Evolutionary conservation across 495 filamentous ascomycete species (phyloP).

Genomic region (Hypoxylon rickii): DNA sequence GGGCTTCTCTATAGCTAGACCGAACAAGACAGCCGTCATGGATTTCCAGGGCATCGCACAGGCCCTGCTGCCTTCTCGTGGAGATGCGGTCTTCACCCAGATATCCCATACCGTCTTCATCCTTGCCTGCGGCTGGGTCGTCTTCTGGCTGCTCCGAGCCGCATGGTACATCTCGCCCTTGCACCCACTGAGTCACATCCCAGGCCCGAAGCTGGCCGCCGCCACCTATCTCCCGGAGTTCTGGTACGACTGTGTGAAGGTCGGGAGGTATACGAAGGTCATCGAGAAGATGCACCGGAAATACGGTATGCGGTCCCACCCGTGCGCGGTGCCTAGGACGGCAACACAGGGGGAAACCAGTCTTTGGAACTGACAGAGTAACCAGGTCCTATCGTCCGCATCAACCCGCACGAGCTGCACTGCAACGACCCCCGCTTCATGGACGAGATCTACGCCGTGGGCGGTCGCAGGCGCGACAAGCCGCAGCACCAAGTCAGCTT

Average conservation of each 20-base stretch:
- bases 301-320: constrained; percentile 25
- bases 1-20: too few species aligned
- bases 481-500: constrained; percentile 33
- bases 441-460: constrained; percentile 42
- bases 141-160: constrained; percentile 30
- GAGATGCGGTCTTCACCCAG: constrained; percentile 3
- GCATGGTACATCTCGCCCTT: constrained; percentile 41
- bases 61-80: neutral
- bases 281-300: constrained; percentile 57
- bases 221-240: constrained; percentile 54
- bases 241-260: constrained; percentile 52
- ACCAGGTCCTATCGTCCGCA: constrained; percentile 44
- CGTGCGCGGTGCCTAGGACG: neutral
- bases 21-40: constrained; percentile 17
- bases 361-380: constrained; percentile 1
- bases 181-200: constrained; percentile 44
- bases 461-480: constrained; percentile 39
- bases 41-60: neutral
- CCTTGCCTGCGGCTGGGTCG: constrained; percentile 30
- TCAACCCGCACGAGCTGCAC: constrained; percentile 44
- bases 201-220: constrained; percentile 56
- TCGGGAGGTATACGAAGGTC: constrained; percentile 50
- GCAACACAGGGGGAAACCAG: too few species aligned
- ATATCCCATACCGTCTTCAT: constrained; percentile 1
- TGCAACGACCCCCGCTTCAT: constrained; percentile 35